phyloP scores from a whole-genome alignment of 495 filamentous ascomycete species.

The Neurospora sp. region DNA sequence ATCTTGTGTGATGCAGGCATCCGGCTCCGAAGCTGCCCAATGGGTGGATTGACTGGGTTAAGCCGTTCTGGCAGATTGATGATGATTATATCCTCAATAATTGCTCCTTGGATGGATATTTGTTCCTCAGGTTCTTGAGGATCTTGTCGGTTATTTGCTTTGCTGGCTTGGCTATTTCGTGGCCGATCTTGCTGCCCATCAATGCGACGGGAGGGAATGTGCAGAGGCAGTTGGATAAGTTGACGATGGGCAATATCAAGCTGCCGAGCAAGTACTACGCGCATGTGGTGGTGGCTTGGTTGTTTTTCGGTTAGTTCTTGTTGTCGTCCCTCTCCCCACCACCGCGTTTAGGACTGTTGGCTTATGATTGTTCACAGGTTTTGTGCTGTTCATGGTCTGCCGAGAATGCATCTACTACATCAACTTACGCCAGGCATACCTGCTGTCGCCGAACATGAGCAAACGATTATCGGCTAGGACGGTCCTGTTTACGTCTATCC shows the following conservation, averaged over 20 bases:
- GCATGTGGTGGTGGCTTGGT: conserved; percentile 46
- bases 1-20: conserved; percentile 36
- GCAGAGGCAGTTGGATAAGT: conserved; percentile 47
- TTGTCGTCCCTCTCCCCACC: not conserved
- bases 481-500: conserved; percentile 60
- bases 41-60: conserved; percentile 58
- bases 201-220: conserved; percentile 60
- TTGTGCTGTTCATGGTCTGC: conserved; percentile 54
- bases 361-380: conserved; percentile 27
- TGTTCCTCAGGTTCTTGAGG: conserved; percentile 73
- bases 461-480: conserved; percentile 57
- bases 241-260: conserved; percentile 60
- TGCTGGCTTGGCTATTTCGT: conserved; percentile 60
- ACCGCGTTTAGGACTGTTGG: not conserved
- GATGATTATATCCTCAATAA: conserved; percentile 56
- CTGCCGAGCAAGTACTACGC: conserved; percentile 47
- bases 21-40: conserved; percentile 55
- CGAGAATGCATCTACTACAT: conserved; percentile 62
- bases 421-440: conserved; percentile 60
- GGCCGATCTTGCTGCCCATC: conserved; percentile 69
- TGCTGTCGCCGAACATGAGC: conserved; percentile 56
- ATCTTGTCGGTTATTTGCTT: conserved; percentile 61
- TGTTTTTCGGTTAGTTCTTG: conserved; percentile 54
- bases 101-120: conserved; percentile 62
- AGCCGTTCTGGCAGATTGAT: conserved; percentile 48